These are phyloP conservation scores for Berberis thunbergii DNA, from an alignment of 164 flowering plant species.

Conservation along the genomic window DNA sequence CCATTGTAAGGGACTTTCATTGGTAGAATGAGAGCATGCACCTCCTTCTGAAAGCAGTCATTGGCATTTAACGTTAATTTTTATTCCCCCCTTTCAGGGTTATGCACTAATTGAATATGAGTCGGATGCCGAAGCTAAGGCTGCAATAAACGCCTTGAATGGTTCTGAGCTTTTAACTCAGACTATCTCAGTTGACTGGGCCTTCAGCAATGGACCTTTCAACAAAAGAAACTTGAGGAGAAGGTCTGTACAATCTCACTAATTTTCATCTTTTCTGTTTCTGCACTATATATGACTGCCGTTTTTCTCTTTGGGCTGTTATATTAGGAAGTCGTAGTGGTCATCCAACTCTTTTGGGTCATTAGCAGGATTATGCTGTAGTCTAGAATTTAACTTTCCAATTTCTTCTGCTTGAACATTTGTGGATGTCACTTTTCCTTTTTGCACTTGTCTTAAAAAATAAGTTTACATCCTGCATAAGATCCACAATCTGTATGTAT, in stretches of 20 bases:
- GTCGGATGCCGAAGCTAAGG: conserved; percentile 37
- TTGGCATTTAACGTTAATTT: background rate
- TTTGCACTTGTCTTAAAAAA: no score
- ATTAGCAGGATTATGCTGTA: no score
- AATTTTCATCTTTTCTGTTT: no score
- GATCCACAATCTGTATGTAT: no score
- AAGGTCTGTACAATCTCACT: conserved; percentile 20
- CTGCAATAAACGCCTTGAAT: conserved; percentile 38
- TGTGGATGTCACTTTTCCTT: no score
- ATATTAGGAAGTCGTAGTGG: background rate
- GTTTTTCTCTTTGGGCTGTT: background rate
- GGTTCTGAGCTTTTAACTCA: conserved; percentile 35
- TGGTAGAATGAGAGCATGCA: no score
- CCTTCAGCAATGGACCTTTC: conserved; percentile 52
- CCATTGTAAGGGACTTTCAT: no score
- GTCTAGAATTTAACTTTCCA: no score
- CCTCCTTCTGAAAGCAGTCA: no score
- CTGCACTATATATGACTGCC: background rate
- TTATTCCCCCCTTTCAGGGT: conserved; percentile 21
- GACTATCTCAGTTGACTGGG: conserved; percentile 42
- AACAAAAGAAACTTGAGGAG: conserved; percentile 32
- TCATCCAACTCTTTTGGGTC: no score
- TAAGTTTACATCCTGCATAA: no score
- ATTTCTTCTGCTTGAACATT: no score
- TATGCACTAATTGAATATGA: conserved; percentile 46